Evolutionary conservation across 148 eudicot genomes (phyloP), one percentile per base, ranked within the genome.

Genomic region (Suaeda aralocaspica): DNA sequence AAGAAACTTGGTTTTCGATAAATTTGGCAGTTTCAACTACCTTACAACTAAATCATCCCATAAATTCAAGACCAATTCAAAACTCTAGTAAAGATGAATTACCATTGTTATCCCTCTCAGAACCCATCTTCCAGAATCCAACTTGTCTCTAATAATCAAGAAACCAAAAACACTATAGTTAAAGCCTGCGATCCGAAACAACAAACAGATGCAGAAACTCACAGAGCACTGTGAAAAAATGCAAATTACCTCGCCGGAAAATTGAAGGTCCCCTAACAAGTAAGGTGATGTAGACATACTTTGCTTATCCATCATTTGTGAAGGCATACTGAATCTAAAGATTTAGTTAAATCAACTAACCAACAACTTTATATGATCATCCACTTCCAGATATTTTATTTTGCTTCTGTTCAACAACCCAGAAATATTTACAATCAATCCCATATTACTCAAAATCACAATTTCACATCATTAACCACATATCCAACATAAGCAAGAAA

Each of bases 131-230:
- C 83, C 83, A 76, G 50, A 84, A 80, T 26, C 85, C 82, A 63
- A 81, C 66, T 64, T 82, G 90, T 77, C 84, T 85, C 92, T 89
- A 86, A 78, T 36, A 75, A 77, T 21, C 48, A 52, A 25, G 48
- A 49, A 76, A 64, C 45, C 4, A 9, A 70, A 45, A 70, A 48
- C 9, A 28, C 26, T 46, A 30, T 12, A 18, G 6, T 44, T 9
- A 70, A 57, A 51, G 28, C 41, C 53, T 4, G 6, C 24, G 29
- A 48, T 10, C 49, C 26, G 6, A 16, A 69, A 58, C 9, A 25
- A 6, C 30, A 15, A 34, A 18, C 22, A 4, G 24, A 1, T 0
- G 13, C 22, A 8, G 26, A 48, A 59, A 45, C 26, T 39, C 19
- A 15, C 57, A 6, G 9, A 49, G 33, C 11, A 56, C 52, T 55